Conservation (phyloP, 177 flowering plant species). For the Vitis hybrid region DNA sequence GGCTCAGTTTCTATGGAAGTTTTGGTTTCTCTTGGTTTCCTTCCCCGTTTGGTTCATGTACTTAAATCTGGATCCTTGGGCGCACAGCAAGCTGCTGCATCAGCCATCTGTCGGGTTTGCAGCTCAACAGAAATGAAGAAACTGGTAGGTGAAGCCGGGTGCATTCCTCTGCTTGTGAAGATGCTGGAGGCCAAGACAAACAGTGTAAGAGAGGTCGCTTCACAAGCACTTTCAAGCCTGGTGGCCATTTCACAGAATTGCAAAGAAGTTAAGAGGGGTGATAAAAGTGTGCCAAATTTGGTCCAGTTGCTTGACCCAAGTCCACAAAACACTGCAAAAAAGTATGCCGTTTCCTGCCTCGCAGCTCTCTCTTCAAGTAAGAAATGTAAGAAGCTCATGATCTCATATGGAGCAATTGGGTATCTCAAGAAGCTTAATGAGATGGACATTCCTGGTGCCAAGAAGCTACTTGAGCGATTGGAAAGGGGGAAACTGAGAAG, state of each 20-base stretch:
- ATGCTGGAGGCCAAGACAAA: conserved; percentile 79
- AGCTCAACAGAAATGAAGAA: conserved; percentile 65
- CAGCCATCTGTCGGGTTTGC: conserved; percentile 66
- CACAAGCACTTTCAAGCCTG: conserved; percentile 72
- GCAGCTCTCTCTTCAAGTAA: conserved; percentile 63
- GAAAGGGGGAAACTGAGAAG: conserved; percentile 75
- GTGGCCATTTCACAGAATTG: conserved; percentile 49
- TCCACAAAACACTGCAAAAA: conserved; percentile 83
- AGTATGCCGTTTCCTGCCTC: conserved; percentile 77
- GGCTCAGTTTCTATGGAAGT: conserved; percentile 49
- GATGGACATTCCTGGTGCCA: conserved; percentile 81
- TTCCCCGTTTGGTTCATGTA: conserved; percentile 76
- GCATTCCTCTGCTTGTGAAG: conserved; percentile 68
- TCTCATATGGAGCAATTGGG: conserved; percentile 91
- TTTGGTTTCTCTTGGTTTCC: conserved; percentile 51
- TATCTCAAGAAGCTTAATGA: conserved; percentile 87
- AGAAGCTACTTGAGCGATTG: conserved; percentile 77
- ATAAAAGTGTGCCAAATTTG: conserved; percentile 73
- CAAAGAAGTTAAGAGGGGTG: conserved; percentile 69
- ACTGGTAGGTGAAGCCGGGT: conserved; percentile 70
- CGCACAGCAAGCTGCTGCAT: conserved; percentile 82
- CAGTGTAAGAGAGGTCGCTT: conserved; percentile 70
- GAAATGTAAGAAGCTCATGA: conserved; percentile 83
- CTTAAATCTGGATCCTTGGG: conserved; percentile 80
- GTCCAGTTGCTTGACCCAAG: conserved; percentile 84